These are phyloP conservation scores for Camellia japonica DNA, from an alignment of 148 eudicot species.

Conservation along the genomic window DNA sequence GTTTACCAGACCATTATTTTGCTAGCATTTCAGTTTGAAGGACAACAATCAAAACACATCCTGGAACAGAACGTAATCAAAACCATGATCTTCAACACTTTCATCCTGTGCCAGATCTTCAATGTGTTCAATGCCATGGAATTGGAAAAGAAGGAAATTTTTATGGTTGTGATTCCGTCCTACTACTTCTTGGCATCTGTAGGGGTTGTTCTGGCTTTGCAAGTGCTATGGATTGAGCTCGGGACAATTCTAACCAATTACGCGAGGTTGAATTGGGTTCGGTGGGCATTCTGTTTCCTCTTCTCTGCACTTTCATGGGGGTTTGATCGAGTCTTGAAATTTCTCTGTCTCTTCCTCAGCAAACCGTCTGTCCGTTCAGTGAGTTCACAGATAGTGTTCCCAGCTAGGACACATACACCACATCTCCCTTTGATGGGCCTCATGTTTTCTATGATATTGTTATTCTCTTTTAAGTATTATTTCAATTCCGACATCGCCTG, in stretches of 20 bases:
- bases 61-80: background rate
- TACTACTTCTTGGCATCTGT: background rate
- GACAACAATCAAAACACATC: background rate
- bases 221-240: background rate
- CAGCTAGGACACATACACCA: background rate
- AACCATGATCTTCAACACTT: background rate
- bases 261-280: background rate
- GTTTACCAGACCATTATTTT: background rate
- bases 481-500: too few species aligned
- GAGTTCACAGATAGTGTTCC: background rate
- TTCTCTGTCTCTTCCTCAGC: background rate
- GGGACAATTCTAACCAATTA: background rate
- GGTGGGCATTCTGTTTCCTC: background rate
- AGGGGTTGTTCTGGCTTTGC: background rate
- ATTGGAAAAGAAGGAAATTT: background rate
- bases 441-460: too few species aligned
- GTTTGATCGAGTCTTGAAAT: background rate
- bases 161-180: background rate
- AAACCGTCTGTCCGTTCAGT: background rate
- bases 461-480: too few species aligned
- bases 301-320: background rate
- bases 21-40: background rate
- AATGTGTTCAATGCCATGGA: too few species aligned
- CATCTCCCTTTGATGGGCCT: too few species aligned
- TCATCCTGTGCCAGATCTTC: too few species aligned